Conservation (phyloP, 768 basidiomycete species). For the Sporobolomyces phaffii region DNA sequence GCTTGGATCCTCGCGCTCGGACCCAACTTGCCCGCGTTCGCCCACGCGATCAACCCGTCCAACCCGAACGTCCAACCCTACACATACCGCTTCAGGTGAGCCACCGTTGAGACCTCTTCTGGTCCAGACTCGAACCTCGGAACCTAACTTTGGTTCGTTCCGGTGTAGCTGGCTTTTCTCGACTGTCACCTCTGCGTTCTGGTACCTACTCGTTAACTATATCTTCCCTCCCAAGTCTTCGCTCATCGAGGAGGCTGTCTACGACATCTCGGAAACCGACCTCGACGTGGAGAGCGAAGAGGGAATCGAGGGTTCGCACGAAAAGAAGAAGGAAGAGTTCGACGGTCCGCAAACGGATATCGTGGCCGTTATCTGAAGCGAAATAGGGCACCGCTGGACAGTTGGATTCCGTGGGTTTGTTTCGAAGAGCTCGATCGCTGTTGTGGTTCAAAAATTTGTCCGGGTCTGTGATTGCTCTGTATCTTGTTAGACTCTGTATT, state of each 20-base stretch:
- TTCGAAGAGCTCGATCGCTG: too few relatives aligned
- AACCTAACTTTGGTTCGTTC: too few relatives aligned
- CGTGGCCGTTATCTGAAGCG: background rate
- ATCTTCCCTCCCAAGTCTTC: constrained; percentile 9
- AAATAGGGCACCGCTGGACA: too few relatives aligned
- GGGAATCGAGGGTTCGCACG: background rate
- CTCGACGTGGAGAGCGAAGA: background rate
- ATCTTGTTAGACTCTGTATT: too few relatives aligned
- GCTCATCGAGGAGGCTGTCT: constrained; percentile 9
- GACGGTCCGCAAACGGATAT: background rate
- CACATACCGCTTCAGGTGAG: constrained; percentile 7
- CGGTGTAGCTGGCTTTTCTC: constrained; percentile 1
- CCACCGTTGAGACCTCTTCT: background rate
- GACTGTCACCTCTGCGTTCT: background rate
- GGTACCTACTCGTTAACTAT: constrained; percentile 7
- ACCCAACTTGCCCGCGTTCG: constrained; percentile 44
- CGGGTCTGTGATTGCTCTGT: too few relatives aligned
- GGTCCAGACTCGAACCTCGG: too few relatives aligned
- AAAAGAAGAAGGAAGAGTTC: background rate
- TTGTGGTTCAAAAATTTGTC: too few relatives aligned
- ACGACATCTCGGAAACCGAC: constrained; percentile 9
- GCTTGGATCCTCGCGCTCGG: constrained; percentile 42
- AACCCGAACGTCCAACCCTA: constrained; percentile 10
- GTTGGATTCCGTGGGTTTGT: too few relatives aligned
- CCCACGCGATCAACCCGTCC: constrained; percentile 41